Base-by-base conservation (phyloP, 2,329 filamentous ascomycete genomes). In the Apiospora rasikravindrae region DNA sequence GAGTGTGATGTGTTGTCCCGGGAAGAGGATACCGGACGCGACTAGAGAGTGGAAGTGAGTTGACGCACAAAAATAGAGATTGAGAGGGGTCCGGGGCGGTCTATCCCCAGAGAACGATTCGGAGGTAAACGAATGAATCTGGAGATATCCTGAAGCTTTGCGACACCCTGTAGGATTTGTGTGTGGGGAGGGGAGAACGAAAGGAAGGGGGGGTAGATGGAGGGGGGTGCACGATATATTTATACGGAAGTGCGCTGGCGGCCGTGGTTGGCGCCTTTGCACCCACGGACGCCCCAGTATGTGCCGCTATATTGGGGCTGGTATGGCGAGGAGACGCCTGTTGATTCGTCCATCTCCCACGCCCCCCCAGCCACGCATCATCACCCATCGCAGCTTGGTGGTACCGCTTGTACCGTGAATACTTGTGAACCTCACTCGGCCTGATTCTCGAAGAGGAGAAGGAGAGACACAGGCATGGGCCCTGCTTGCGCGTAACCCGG, bases 71-170 rank as follows among this genome's bases (percentile, higher is more conserved):
- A 78, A 75, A 72, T 70, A 80, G 79, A 72, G 82, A 85, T 84
- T 84, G 84, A 84, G 84, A 79, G 77, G 85, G 86, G 87, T 84
- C 85, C 88, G 87, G 87, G 88, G 37, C 83, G 74, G 78, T 76
- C 73, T 80, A 79, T 80, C 75, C 57, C 77, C 78, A 80, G 79
- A 81, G 71, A 75, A 75, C 71, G 78, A 78, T 79, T 79, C 78
- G 76, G 75, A 75, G 74, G 73, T 75, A 76, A 86, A 83, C 84
- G 84, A 86, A 83, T 83, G 84, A 83, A 83, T 80, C 82, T 81
- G 84, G 84, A 85, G 85, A 86, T 83, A 86, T 80, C 84, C 85
- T 85, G 83, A 79, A 81, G 83, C 82, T 90, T 90, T 89, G 88
- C 88, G 87, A 86, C 68, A 69, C 88, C 88, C 87, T 84, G 83